Evolutionary conservation across 139 green algal genomes (phyloP), one percentile per base, ranked within the genome.

Genomic region (Auxenochlorella pyrenoidosa): DNA sequence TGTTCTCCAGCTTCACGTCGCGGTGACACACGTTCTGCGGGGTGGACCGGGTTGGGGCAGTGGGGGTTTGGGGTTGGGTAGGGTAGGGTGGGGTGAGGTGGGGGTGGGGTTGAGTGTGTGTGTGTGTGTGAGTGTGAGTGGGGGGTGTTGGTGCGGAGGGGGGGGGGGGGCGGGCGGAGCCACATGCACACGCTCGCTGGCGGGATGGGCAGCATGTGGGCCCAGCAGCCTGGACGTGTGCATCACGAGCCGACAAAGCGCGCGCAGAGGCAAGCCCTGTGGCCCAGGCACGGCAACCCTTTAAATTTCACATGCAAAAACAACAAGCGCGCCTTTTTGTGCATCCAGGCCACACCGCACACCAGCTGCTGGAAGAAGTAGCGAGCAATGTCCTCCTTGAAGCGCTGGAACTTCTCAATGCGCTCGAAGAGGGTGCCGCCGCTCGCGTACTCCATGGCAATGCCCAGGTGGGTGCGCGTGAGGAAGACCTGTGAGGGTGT

Each of bases 351-450:
- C 47, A 99, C 95, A 30, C 98, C 98, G 18, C 90, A 96, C 30
- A 99, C 95, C 4, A 99, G 90, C 93, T 99, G 98, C 92, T 99
- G 98, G 88, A 99, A 99, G 90, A 99, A 99, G 90, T 97, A 99
- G 10, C 98, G 87, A 4, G 98, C 98, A 91, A 99, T 98, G 71
- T 98, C 95, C 85, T 99, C 98, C 36, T 41, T 90, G 88, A 99
- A 99, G 3, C 96, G 96, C 94, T 34, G 94, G 94, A 92, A 94
- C 34, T 94, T 94, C 15, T 97, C 95, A 79, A 99, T 98, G 40
- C 95, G 91, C 65, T 99, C 95, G 89, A 99, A 99, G 34, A 99
- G 91, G 91, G 99, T 97, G 4, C 97, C 97, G 5, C 97, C 97
- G 34, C 90, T 88, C 0, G 94, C 94, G 65, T 94, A 96, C 91